These are phyloP conservation scores for Monocercomonoides exilis DNA, from an alignment of 78 protist genomes.

Conservation along the genomic window DNA sequence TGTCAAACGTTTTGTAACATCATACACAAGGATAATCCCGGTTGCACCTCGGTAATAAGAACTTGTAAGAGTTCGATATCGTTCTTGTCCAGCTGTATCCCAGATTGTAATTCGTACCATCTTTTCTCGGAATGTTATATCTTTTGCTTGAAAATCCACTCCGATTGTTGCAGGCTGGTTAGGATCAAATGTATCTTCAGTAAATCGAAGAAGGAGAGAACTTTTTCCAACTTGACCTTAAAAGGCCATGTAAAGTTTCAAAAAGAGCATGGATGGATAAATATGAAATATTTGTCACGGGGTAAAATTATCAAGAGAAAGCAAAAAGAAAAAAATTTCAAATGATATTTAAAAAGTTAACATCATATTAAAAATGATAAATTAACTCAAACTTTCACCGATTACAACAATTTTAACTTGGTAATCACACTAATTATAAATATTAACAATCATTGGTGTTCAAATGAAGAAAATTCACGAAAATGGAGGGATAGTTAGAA, in stretches of 20 bases:
- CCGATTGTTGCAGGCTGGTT: neutral
- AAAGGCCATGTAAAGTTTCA: too few species aligned
- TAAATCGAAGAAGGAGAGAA: slow-evolving; percentile 11
- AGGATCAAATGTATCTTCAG: slow-evolving; percentile 1
- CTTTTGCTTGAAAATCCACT: neutral
- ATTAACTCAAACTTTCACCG: neutral
- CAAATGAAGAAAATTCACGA: too few species aligned
- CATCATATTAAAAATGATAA: neutral
- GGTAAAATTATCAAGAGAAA: neutral
- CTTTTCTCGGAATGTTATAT: neutral
- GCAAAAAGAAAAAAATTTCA: neutral
- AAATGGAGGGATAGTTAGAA: too few species aligned
- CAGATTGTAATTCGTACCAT: neutral
- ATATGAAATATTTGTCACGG: too few species aligned
- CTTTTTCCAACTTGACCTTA: slow-evolving; percentile 15
- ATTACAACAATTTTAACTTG: neutral
- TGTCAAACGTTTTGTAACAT: neutral
- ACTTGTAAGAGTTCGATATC: neutral
- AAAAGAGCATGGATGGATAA: too few species aligned
- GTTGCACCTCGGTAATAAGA: neutral
- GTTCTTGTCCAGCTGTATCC: neutral
- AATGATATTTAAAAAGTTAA: neutral
- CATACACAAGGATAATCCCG: neutral
- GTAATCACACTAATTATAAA: neutral
- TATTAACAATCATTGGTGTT: too few species aligned